Percentiles rank a stretch among this genome's conserved stretches.
Evolutionary conservation across 208 protist genomes (phyloP).

Genomic region (Entamoeba invadens): DNA sequence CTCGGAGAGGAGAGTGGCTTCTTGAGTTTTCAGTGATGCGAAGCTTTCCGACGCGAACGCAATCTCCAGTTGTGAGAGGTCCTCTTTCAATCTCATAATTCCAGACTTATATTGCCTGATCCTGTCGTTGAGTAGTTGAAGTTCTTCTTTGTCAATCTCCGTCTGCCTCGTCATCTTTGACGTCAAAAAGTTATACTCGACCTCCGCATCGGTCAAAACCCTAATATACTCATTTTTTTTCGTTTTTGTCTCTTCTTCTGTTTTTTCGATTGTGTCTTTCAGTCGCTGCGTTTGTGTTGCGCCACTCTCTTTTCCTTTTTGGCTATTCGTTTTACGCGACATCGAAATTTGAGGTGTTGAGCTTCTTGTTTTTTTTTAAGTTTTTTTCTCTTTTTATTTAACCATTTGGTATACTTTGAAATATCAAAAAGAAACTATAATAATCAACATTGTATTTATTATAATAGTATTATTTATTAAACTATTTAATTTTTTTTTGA

Average conservation of each 20-base stretch:
- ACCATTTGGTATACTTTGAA: too few species aligned
- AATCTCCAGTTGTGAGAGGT: not conserved
- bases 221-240: not conserved
- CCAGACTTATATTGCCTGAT: not conserved
- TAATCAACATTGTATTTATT: too few species aligned
- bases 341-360: not conserved
- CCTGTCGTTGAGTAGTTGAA: not conserved
- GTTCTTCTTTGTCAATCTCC: not conserved
- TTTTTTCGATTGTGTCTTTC: not conserved
- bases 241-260: not conserved
- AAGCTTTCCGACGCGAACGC: not conserved
- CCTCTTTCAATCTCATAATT: not conserved
- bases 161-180: not conserved
- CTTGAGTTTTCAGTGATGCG: not conserved
- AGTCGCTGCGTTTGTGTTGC: not conserved
- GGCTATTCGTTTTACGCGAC: not conserved
- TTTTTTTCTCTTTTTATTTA: too few species aligned
- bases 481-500: too few species aligned
- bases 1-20: not conserved
- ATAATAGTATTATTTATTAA: too few species aligned
- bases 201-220: not conserved
- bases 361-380: too few species aligned
- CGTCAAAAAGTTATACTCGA: not conserved
- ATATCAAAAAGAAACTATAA: too few species aligned
- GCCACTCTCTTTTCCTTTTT: not conserved